Base-by-base conservation (phyloP, 192 early-diverging fungal genomes). In the Spizellomyces sp. region DNA sequence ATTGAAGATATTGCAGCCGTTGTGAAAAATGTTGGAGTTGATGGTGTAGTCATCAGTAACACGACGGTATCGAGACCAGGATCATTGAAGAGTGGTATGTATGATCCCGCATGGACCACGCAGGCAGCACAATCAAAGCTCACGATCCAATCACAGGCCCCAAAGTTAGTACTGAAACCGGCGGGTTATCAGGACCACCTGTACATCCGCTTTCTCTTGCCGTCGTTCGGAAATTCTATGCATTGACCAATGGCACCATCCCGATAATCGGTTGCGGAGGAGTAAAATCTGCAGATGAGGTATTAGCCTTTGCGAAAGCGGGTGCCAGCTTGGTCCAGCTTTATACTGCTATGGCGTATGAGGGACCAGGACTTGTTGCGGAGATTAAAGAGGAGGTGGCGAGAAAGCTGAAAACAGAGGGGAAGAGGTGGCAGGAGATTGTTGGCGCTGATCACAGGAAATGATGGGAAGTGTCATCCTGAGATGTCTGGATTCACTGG, bases 191-290 rank as follows among this genome's bases (percentile, higher is more conserved):
- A 17, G 95, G 95, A 48, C 84, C 84, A 21, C 89, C 92, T 9
- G 76, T 95, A 56, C 86, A 84, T 70, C 85, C 87, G 2, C 81
- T 93, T 67, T 85, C 92, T 36, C 80, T 95, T n/a, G 77, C 81
- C 36, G 77, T 71, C 43, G 75, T 87, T 7, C 67, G 75, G 4
- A 74, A 84, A 48, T 89, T 96, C 74, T 94, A 94, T 73, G 70
- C 80, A 45, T 81, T 92, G 66, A 96, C 94, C 5, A 74, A 83
- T 43, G 93, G 93, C 15, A 70, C 70, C 36, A 82, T 95, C 7
- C 91, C 92, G 3, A 87, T 96, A 47, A 88, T 96, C 61, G 95
- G 94, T 4, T 95, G 94, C 75, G 95, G 95, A 43, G 95, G 95
- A 58, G 89, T 96, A 64, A 66, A 75, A 17, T 81, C 80, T 44